Conservation (phyloP, 2,329 filamentous ascomycete species). For the Immersiporthe knoxdaviesiana region DNA sequence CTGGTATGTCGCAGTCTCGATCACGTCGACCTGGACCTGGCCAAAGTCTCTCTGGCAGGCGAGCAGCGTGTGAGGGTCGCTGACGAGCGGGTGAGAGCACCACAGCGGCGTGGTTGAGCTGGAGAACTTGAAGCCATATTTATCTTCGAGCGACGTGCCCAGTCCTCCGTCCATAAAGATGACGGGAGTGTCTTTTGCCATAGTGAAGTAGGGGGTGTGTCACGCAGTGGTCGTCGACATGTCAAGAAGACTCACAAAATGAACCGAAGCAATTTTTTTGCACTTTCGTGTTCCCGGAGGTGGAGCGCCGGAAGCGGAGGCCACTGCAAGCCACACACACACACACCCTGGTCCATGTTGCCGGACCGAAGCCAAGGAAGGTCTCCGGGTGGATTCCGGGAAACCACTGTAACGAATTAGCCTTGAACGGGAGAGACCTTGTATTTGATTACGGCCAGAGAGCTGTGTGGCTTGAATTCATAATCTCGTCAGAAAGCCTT, state of each 20-base stretch:
- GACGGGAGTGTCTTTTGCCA: constrained; percentile 36
- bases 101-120: constrained; percentile 60
- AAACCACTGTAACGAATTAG: not conserved
- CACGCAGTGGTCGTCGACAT: not conserved
- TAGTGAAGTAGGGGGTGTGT: not conserved
- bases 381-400: not conserved
- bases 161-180: constrained; percentile 68
- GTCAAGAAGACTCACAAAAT: not conserved
- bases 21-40: constrained; percentile 60
- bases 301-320: not conserved
- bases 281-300: not conserved
- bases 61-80: constrained; percentile 53
- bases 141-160: constrained; percentile 66
- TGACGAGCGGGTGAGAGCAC: constrained; percentile 68
- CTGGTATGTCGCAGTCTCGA: constrained; percentile 72
- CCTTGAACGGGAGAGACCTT: too few species aligned
- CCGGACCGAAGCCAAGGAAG: not conserved
- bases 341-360: not conserved
- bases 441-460: too few species aligned
- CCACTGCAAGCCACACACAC: not conserved
- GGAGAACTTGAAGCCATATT: constrained; percentile 57
- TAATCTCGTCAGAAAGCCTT: too few species aligned
- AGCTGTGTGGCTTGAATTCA: too few species aligned
- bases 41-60: constrained; percentile 61
- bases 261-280: not conserved